A percentile compares a stretch with the other conserved stretches of the same genome.
Conservation (phyloP, 371 early-diverging fungal genomes). For the Gilbertella persicaria region DNA sequence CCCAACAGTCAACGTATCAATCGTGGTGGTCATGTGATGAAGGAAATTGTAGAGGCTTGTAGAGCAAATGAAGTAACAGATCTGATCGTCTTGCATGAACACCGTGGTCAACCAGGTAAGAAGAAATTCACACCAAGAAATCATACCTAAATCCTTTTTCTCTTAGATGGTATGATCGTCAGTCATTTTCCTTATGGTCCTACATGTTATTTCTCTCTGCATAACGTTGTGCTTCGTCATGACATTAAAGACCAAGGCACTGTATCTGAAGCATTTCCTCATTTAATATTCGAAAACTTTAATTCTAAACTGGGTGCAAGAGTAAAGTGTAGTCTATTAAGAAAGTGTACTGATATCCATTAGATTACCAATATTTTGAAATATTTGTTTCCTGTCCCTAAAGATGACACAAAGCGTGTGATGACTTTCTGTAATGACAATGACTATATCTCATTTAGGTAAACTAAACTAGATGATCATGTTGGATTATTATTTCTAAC, state of each 20-base stretch:
- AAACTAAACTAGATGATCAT: neutral
- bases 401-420: constrained; percentile 93
- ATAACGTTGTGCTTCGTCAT: constrained; percentile 96
- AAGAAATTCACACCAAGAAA: neutral
- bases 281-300: constrained; percentile 95
- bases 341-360: neutral
- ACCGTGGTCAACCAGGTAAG: constrained; percentile 94
- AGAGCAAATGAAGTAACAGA: constrained; percentile 95
- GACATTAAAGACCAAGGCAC: constrained; percentile 96
- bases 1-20: constrained; percentile 98
- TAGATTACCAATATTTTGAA: constrained; percentile 88
- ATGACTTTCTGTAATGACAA: constrained; percentile 96
- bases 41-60: constrained; percentile 96
- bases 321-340: constrained; percentile 59
- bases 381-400: constrained; percentile 96
- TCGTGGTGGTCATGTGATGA: constrained; percentile 95
- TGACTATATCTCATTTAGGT: constrained; percentile 96
- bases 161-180: constrained; percentile 88
- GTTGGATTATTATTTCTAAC: neutral
- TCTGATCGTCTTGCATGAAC: constrained; percentile 95
- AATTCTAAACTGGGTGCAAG: constrained; percentile 84
- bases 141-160: neutral
- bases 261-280: constrained; percentile 94
- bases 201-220: constrained; percentile 96
- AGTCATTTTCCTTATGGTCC: constrained; percentile 99